Evolutionary conservation across 176 grass and related monocot genomes (phyloP).

Genomic region (Cenchrus americanus): DNA sequence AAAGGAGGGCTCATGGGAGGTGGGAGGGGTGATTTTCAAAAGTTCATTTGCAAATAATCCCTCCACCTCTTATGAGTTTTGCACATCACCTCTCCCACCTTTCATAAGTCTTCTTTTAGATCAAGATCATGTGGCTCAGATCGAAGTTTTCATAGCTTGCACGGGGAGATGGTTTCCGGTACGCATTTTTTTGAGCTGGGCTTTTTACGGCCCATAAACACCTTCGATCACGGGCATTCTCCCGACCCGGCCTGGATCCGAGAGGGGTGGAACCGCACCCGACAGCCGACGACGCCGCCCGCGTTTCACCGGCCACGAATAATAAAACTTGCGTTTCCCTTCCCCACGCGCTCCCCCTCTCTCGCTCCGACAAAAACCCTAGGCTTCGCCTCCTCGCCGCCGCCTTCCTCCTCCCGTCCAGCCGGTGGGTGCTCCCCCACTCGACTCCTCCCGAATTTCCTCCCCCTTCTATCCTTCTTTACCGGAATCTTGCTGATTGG

Average conservation of each 20-base stretch:
- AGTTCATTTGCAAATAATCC: too few relatives aligned
- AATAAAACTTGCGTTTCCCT: constrained; percentile 22
- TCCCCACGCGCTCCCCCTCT: background rate
- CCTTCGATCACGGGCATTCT: background rate
- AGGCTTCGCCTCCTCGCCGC: constrained; percentile 10
- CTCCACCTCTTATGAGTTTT: too few relatives aligned
- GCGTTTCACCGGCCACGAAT: constrained; percentile 8
- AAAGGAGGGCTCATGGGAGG: too few relatives aligned
- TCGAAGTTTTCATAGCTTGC: too few relatives aligned
- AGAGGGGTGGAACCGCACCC: background rate
- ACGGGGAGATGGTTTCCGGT: too few relatives aligned
- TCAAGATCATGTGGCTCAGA: too few relatives aligned
- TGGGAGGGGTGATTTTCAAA: too few relatives aligned
- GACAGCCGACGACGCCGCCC: background rate
- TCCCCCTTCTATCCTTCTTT: background rate
- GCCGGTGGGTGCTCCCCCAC: background rate
- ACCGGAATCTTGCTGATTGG: background rate
- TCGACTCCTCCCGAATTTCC: too few relatives aligned
- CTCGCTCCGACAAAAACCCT: constrained; percentile 47
- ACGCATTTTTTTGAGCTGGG: too few relatives aligned
- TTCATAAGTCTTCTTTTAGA: too few relatives aligned
- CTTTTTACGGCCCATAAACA: background rate
- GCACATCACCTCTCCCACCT: too few relatives aligned
- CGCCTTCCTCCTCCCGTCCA: background rate
- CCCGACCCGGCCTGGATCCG: background rate